Base-by-base conservation (phyloP, 768 basidiomycete species). In the Chalciporus piperatus region DNA sequence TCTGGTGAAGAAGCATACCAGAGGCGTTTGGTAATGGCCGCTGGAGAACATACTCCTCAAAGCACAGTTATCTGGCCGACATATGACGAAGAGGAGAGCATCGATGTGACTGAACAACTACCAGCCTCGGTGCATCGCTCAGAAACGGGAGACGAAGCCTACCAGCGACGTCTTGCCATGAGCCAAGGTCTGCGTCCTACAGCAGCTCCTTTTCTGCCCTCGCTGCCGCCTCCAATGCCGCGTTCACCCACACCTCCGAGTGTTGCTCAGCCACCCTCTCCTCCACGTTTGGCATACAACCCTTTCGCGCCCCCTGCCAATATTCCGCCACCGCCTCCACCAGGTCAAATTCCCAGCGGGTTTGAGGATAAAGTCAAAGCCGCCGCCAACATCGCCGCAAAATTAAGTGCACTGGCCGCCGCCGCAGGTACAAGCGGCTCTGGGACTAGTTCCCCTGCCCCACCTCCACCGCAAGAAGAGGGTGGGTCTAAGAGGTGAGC, bases 1-100 rank as follows among this genome's bases (percentile, higher is more conserved):
- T 82, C 82, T 3, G 89, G 88, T n/a, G 89, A 92, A 43, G 90
- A 89, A 61, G 88, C 85, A 1, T 91, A 82, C 61, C 83, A 84
- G 57, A 82, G 85, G 38, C 82, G 89, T 12, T 72, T 89, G 11
- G 85, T 84, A n/a, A 73, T 91, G 77, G 83, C 83, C 9, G 52
- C 63, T n/a, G 70, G 68, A 14, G 58, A 56, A 14, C 59, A 56
- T 27, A n/a, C 56, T 22, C 23, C 43, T 16, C 44, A 50, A 48
- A 54, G 64, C 3, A 59, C 61, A 22, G 47, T 54, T 14, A 60
- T 65, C 14, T 60, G 69, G 28, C 23, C 49, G 48, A n/a, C 37
- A 3, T 51, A 47, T 2, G 60, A 55, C 17, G 53, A 53, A 28
- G 61, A 65, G 45, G 59, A 67, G 17, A 66, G 55, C 28, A 40